Evolutionary conservation across 345 rosid species (phyloP).

Genomic region (Turnera subulata): DNA sequence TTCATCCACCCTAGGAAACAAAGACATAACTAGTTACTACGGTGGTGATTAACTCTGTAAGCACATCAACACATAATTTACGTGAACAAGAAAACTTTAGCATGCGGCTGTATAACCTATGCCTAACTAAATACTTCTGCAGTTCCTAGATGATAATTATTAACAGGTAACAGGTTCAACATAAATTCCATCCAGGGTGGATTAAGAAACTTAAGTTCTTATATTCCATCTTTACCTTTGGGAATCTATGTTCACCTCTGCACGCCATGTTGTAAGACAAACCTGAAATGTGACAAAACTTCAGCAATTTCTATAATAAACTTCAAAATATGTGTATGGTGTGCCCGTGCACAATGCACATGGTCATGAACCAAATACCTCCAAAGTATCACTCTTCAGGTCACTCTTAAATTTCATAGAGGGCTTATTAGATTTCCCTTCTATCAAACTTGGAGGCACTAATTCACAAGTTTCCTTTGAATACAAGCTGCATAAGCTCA

Average conservation of each 20-base stretch:
- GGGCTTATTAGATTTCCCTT: not conserved
- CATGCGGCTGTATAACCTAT: no score
- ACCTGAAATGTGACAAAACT: constrained; percentile 38
- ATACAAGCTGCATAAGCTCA: constrained; percentile 48
- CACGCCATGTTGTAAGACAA: constrained; percentile 74
- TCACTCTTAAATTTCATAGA: not conserved
- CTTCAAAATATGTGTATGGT: not conserved
- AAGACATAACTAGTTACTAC: constrained; percentile 1
- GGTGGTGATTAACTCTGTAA: not conserved
- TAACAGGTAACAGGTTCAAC: no score
- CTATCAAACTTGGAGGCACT: constrained; percentile 44
- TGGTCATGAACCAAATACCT: not conserved
- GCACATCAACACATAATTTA: not conserved
- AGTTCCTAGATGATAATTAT: no score
- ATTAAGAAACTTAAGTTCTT: not conserved
- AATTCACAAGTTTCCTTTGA: constrained; percentile 42
- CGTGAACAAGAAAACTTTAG: no score
- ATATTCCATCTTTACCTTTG: constrained; percentile 43
- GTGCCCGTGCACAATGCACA: not conserved
- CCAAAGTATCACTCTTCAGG: not conserved
- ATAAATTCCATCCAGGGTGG: no score
- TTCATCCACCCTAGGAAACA: constrained; percentile 53
- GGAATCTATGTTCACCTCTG: constrained; percentile 61
- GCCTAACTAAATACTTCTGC: no score
- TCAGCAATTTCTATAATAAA: not conserved